Evolutionary conservation across 2,329 filamentous ascomycete species (phyloP), one percentile per base, ranked within the genome.

Genomic region (Grosmannia clavigera): DNA sequence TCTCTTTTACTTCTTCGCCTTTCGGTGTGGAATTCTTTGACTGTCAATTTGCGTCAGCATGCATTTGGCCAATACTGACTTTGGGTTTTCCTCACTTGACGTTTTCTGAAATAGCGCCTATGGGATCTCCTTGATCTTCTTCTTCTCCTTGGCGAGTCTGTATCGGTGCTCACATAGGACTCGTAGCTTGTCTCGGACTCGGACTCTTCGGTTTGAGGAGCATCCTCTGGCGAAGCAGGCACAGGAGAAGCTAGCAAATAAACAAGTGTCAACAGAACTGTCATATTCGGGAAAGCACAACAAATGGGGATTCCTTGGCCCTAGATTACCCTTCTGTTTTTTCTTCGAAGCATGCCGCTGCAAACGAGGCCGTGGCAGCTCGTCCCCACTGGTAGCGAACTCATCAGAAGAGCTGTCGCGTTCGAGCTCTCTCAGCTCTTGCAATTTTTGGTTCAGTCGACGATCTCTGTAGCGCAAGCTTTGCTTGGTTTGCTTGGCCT

Each of bases 401-500:
- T 58, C 55, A 10, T 51, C 56, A 31, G 59, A 61, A 1, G 52
- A 53, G 22, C 14, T 22, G 10, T 31, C 35, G 3, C 29, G n/a
- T 3, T 22, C 46, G 12, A 27, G 12, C 5, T 3, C 9, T 29
- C 33, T 33, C 11, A 59, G 35, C 16, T 31, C 27, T 7, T 33
- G 57, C 1, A 61, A 57, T 12, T 52, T 43, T 19, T 19, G 52
- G 6, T 16, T 33, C 33, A 61, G 38, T 4, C 38, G 60, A 29
- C n/a, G 40, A n/a, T 61, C 57, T 19, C 40, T 51, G 10, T 25
- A 29, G 14, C 35, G 29, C 11, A 48, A 46, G 1, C 11, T 19
- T 1, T 3, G 6, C 9, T 52, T 40, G 11, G 38, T 14, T 6
- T 22, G 9, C 33, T 25, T 66, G 38, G 60, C 66, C 58, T 67